Evolutionary conservation across 257 asterid genomes (phyloP), one percentile per base, ranked within the genome.

Genomic region (Lavandula angustifolia): DNA sequence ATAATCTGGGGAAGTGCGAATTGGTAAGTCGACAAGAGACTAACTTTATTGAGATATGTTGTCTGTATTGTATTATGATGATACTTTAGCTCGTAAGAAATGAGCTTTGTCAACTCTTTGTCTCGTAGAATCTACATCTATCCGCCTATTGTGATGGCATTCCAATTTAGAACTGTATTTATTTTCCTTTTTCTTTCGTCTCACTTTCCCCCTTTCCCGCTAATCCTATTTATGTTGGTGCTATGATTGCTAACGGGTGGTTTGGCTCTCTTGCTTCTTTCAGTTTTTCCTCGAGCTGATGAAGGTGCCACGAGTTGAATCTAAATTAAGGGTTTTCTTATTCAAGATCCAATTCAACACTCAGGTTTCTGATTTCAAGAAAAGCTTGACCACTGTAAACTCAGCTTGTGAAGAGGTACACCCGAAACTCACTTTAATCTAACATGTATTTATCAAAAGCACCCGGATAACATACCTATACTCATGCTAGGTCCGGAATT

Each of bases 231-330:
- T 12, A 12, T 57, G 9, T 49, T 41, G 17, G 22, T 59, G 40
- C 27, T 57, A 6, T 37, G 29, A 31, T 27, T 7, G 2, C 40
- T 55, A 33, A 69, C 10, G 9, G 10, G 54, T 22, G 60, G 47
- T 37, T 54, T 75, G 27, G 44, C 42, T 53, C 38, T 73, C 62
- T 67, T 72, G 29, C 54, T 69, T 67, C 59, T 80, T 77, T 79
- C 90, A 94, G 99, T 94, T 94, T 82, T 94, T 94, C 76, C 73
- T 94, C 81, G 98, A 94, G 92, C 86, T 94, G 78, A 94, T 94
- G 99, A 94, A 94, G 84, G 98, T 94, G 73, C 99, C 99, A 44
- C 86, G 99, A 34, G 98, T 94, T 60, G 99, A 94, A 71, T 88
- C 98, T 43, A 94, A 94, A 78, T 78, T 94, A 33, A 82, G 96